Evolutionary conservation across 106 monocot species (phyloP).

Genomic region (Amphibolis antarctica): DNA sequence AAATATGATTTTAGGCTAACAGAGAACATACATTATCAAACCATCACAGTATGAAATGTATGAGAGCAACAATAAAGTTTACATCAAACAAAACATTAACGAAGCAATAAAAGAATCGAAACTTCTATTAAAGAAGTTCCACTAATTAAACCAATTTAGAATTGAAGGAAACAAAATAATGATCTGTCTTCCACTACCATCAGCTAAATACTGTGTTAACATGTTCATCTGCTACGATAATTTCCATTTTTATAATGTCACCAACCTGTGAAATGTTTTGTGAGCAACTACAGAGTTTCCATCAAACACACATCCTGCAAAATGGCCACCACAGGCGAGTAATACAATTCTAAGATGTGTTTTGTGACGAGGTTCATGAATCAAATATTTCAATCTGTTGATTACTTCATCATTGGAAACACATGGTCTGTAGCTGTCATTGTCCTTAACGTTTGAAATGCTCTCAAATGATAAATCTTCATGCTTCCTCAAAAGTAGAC

Average conservation of each 20-base stretch:
- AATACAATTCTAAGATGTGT: slow-evolving; percentile 54
- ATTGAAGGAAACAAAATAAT: neutral
- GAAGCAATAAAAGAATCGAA: neutral
- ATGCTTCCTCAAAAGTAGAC: slow-evolving; percentile 57
- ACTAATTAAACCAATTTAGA: neutral
- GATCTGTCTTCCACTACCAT: neutral
- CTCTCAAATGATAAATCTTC: slow-evolving; percentile 39
- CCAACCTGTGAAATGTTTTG: slow-evolving; percentile 96
- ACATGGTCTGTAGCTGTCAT: slow-evolving; percentile 5
- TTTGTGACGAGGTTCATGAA: slow-evolving; percentile 69
- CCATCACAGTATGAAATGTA: slow-evolving; percentile 60
- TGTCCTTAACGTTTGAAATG: slow-evolving; percentile 4
- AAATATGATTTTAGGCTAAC: neutral
- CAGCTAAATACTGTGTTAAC: neutral
- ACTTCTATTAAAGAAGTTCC: neutral
- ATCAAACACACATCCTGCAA: slow-evolving; percentile 94
- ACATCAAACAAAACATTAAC: slow-evolving; percentile 65
- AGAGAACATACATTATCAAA: neutral
- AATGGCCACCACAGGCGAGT: slow-evolving; percentile 76
- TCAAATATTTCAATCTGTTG: slow-evolving; percentile 43
- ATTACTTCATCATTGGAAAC: slow-evolving; percentile 34
- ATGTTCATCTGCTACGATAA: neutral
- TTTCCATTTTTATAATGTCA: neutral
- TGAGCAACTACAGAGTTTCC: slow-evolving; percentile 68
- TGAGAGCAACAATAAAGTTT: slow-evolving; percentile 59